These are phyloP conservation scores for Cystobasidium ongulense DNA, from an alignment of 768 basidiomycete genomes.

Conservation along the genomic window DNA sequence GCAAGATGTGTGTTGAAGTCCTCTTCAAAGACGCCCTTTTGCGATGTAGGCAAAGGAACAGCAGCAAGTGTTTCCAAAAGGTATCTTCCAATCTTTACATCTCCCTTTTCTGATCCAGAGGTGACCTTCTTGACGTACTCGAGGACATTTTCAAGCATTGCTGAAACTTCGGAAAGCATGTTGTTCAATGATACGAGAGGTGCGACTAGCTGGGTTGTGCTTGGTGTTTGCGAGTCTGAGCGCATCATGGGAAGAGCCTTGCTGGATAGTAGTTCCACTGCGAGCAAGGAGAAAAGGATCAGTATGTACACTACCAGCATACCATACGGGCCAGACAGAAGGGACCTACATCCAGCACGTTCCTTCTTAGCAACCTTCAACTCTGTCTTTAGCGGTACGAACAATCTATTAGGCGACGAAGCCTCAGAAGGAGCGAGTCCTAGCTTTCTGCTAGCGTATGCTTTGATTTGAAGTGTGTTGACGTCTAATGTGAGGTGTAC, in stretches of 20 bases:
- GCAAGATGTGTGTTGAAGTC: constrained; percentile 27
- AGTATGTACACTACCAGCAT: neutral
- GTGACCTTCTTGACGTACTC: constrained; percentile 23
- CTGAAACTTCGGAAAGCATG: constrained; percentile 24
- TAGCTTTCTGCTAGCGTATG: constrained; percentile 18
- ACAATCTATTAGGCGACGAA: constrained; percentile 12
- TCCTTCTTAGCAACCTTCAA: constrained; percentile 25
- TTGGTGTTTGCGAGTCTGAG: neutral
- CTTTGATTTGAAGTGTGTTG: constrained; percentile 24
- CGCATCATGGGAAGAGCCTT: constrained; percentile 6
- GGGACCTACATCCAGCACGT: constrained; percentile 25
- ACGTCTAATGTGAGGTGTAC: constrained; percentile 33
- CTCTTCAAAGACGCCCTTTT: constrained; percentile 1
- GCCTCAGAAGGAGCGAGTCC: constrained; percentile 21
- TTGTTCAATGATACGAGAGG: constrained; percentile 16
- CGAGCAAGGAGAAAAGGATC: neutral
- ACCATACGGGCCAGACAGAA: neutral
- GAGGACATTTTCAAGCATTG: constrained; percentile 26
- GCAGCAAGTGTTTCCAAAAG: constrained; percentile 27
- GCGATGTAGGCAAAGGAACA: constrained; percentile 5
- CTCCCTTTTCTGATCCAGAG: constrained; percentile 8
- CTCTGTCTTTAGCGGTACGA: constrained; percentile 30
- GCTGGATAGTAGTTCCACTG: constrained; percentile 27
- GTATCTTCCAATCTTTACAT: constrained; percentile 21
- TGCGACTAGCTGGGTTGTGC: constrained; percentile 18